Evolutionary conservation across 148 eudicot species (phyloP), one percentile per base, ranked within the genome.

Genomic region (Cornus kousa): DNA sequence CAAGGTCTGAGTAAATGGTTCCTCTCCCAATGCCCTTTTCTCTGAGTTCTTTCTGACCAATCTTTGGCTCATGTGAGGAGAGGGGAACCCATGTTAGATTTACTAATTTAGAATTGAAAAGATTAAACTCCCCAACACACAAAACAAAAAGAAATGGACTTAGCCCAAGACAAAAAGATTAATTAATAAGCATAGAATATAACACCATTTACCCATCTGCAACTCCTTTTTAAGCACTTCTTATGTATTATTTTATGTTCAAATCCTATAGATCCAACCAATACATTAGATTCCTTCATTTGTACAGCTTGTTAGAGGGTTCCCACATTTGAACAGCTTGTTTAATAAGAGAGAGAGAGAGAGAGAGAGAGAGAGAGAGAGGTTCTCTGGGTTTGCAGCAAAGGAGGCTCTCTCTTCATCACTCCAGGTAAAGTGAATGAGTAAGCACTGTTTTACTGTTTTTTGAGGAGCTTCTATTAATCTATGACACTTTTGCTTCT

Each of bases 231-330:
- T 7, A 81, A 60, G 75, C 79, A 78, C 71, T 77, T 28, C 28
- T 28, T 28, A 28, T 64, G 35, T 40, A 73, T 65, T 75, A 78
- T 80, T 80, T 28, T 85, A 84, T 71, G 80, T 85, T 85, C 82
- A 80, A 82, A 71, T 37, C 79, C 60, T 79, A 73, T 60, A 85
- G 83, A 87, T 87, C 88, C 88, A 89, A 78, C 88, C 81, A 79
- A 85, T 70, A 77, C 80, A 78, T 82, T 82, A 68, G 86, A 84
- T 87, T 82, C 92, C 80, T 81, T 75, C 83, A 79, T 74, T 22
- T 81, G 78, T 73, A 68, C 85, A 80, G 13, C 79, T 78, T 73
- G 80, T 68, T 59, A 70, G 31, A 74, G 37, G 86, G 82, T 87
- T 82, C 92, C 80, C 80, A 72, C 83, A 79, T 74, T 22, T 81